Percentiles rank a stretch among this genome's conserved stretches.
These are phyloP conservation scores for Grifola frondosa DNA, from an alignment of 1,284 basidiomycete species.

Conservation along the genomic window DNA sequence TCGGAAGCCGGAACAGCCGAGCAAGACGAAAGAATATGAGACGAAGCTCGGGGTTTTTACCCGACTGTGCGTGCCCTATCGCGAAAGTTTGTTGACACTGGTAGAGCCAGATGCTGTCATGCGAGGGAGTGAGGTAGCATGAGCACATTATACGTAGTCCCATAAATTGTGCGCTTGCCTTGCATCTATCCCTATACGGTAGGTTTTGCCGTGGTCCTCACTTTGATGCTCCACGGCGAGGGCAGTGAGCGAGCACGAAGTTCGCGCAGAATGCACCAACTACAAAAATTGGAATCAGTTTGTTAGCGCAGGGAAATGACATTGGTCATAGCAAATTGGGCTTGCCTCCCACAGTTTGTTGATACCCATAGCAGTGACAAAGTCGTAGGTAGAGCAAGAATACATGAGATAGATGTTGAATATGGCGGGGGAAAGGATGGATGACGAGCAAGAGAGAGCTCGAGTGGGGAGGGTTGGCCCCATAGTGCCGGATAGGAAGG, in stretches of 20 bases:
- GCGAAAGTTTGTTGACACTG: neutral
- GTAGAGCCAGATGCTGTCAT: slow-evolving; percentile 27
- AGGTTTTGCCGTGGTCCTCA: neutral
- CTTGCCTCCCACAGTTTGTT: neutral
- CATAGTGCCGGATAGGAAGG: too few species aligned
- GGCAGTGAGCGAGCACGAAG: neutral
- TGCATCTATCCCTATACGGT: neutral
- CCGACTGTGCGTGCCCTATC: slow-evolving; percentile 1
- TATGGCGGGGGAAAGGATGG: neutral
- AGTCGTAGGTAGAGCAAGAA: neutral
- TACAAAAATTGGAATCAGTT: neutral
- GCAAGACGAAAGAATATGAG: slow-evolving; percentile 21
- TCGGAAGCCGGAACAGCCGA: slow-evolving; percentile 43
- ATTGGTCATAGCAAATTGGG: too few species aligned
- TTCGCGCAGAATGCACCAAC: neutral
- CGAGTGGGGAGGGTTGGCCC: too few species aligned
- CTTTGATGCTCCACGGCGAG: neutral
- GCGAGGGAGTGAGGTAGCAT: too few species aligned
- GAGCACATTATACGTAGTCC: too few species aligned
- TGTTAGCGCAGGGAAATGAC: too few species aligned
- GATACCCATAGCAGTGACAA: too few species aligned
- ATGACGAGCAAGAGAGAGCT: too few species aligned
- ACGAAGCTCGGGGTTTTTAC: slow-evolving; percentile 11
- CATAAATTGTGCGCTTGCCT: neutral
- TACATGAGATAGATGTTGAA: neutral